Base-by-base conservation (phyloP, 169 alveolate genomes). In the Plasmodium cynomolgi region DNA sequence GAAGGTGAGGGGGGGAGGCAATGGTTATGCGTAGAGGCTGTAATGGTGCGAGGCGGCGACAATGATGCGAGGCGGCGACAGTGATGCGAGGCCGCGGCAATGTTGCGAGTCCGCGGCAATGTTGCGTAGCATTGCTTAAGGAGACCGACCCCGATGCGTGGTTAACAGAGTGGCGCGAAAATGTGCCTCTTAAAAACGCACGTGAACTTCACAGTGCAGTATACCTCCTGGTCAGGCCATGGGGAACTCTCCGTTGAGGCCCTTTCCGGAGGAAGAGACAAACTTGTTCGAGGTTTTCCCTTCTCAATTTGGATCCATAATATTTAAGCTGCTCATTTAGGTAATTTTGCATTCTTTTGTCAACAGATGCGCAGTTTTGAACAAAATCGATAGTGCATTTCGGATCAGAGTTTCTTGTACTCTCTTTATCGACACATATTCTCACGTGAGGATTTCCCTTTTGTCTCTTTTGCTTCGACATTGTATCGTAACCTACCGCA, bases 241-340 rank as follows among this genome's bases (percentile, higher is more conserved):
- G 34, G 15, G 71, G 84, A 41, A 26, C 15, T n/a, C 56, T 20
- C n/a, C 50, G 47, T 72, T 9, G 50, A 17, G 56, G 31, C 44
- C 54, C 41, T 20, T 72, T 84, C 37, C 17, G 47, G 34, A 84
- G 75, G 77, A 23, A 72, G 33, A 68, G 33, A 84, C 34, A 37
- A 26, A 84, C 34, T 17, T 84, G 54, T 31, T 41, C 83, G 23
- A 84, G 54, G 54, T 84, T 17, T 26, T 84, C 92, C 56, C 33
- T 72, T 41, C 92, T 47, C 84, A 72, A 3, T 15, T 84, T 72
- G 15, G 75, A 5, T 33, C 92, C 92, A 44, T 39, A 84, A 29
- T 72, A 84, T 72, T 84, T 84, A 71, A 84, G 73, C 44, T 84
- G 92, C 74, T 84, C 92, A 84, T 84, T 84, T 20, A 84, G 73